Conservation (phyloP, 1,139 yeast species). For the Candida labiduridarum region DNA sequence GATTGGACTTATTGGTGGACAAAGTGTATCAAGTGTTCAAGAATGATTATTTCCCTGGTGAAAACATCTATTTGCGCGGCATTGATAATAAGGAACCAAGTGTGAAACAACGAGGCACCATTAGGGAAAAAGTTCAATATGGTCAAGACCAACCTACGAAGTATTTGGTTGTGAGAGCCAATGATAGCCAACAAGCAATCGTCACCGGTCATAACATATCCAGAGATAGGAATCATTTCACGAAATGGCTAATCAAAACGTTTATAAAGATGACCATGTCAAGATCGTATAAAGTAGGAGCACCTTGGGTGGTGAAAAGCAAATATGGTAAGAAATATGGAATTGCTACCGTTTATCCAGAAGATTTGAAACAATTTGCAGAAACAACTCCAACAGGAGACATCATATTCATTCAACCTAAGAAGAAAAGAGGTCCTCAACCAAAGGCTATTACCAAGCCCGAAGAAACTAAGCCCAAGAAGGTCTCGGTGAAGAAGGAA, state of each 20-base stretch:
- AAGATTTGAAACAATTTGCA: constrained; percentile 47
- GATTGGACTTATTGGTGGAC: constrained; percentile 87
- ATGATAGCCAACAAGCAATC: constrained; percentile 59
- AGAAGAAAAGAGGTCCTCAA: constrained; percentile 14
- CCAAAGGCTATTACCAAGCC: constrained; percentile 1
- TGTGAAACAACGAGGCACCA: constrained; percentile 40
- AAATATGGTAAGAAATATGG: constrained; percentile 66
- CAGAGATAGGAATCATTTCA: constrained; percentile 84
- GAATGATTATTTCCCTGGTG: constrained; percentile 91
- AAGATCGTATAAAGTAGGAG: constrained; percentile 83
- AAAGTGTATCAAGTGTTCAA: constrained; percentile 76
- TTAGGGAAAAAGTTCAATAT: constrained; percentile 51
- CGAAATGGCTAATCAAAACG: constrained; percentile 87
- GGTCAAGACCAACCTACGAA: constrained; percentile 59
- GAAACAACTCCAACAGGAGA: constrained; percentile 45
- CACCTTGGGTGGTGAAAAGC: constrained; percentile 95
- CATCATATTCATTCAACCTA: constrained; percentile 23
- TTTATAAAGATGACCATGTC: constrained; percentile 84
- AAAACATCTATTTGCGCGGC: constrained; percentile 66
- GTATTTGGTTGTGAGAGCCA: constrained; percentile 63
- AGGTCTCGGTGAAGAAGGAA: constrained; percentile 2
- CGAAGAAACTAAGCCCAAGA: constrained; percentile 11
- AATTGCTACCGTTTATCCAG: constrained; percentile 61
- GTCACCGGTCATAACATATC: constrained; percentile 74
- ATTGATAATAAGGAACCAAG: constrained; percentile 15